phyloP scores from a whole-genome alignment of 352 stramenopile species.

The Phytophthora pinifolia region DNA sequence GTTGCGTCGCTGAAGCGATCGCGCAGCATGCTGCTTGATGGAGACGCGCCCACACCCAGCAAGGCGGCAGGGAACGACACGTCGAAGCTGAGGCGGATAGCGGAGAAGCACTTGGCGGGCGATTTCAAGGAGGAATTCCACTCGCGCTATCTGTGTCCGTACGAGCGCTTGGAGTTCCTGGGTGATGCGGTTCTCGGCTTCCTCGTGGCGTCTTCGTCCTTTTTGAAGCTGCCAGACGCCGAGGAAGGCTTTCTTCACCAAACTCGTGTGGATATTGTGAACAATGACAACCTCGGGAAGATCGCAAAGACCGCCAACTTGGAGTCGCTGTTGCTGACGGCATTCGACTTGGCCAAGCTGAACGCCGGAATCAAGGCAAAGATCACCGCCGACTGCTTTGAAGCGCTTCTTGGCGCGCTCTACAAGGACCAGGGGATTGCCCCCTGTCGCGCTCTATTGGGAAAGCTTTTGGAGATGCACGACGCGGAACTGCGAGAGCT shows the following conservation, averaged over 20 bases:
- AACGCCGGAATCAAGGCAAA: slow-evolving; percentile 59
- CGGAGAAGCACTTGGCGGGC: slow-evolving; percentile 56
- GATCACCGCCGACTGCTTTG: slow-evolving; percentile 83
- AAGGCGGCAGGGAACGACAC: slow-evolving; percentile 23
- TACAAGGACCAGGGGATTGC: slow-evolving; percentile 83
- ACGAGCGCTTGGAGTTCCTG: slow-evolving; percentile 85
- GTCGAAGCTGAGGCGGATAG: slow-evolving; percentile 43
- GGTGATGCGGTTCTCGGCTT: slow-evolving; percentile 86
- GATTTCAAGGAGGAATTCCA: slow-evolving; percentile 83
- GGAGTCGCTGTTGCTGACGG: slow-evolving; percentile 67
- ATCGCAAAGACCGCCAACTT: slow-evolving; percentile 79
- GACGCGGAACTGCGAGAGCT: slow-evolving; percentile 57
- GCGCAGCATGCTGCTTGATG: slow-evolving; percentile 48
- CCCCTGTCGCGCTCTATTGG: slow-evolving; percentile 59
- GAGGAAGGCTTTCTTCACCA: slow-evolving; percentile 72
- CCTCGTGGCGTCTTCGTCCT: slow-evolving; percentile 75
- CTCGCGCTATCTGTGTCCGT: slow-evolving; percentile 75
- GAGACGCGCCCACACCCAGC: slow-evolving; percentile 12
- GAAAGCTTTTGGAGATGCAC: slow-evolving; percentile 58
- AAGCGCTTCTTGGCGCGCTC: slow-evolving; percentile 76
- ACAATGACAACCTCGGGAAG: slow-evolving; percentile 75
- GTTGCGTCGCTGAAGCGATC: slow-evolving; percentile 57
- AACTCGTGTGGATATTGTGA: slow-evolving; percentile 70
- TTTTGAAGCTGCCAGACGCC: slow-evolving; percentile 73
- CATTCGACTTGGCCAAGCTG: slow-evolving; percentile 63